Conservation (phyloP, 345 rosid species). For the Microcos paniculata region DNA sequence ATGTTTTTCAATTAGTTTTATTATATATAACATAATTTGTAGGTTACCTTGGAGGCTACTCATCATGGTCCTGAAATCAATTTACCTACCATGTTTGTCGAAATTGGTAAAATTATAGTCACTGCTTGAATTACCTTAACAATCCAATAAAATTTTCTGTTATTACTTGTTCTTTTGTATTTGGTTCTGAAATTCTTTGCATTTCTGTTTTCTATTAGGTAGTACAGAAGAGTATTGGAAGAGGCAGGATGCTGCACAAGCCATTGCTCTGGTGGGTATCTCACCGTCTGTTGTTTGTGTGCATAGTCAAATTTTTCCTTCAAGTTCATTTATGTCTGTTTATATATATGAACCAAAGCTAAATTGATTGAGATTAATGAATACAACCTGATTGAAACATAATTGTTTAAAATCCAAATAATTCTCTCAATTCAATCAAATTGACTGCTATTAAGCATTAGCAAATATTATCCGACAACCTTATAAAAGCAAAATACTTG, state of each 20-base stretch:
- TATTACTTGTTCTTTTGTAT: background rate
- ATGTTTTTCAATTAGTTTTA: background rate
- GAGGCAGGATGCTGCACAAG: slow-evolving; percentile 44
- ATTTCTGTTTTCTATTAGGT: slow-evolving; percentile 19
- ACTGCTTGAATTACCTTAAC: background rate
- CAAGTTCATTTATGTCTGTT: background rate
- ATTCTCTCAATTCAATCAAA: background rate
- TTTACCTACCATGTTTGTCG: slow-evolving; percentile 44
- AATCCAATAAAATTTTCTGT: background rate
- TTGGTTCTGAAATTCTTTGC: background rate
- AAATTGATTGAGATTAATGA: background rate
- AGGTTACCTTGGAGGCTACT: slow-evolving; percentile 46
- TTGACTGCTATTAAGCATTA: background rate
- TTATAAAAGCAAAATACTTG: background rate
- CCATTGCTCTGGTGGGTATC: slow-evolving; percentile 29
- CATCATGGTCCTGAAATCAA: slow-evolving; percentile 46
- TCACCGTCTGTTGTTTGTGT: background rate
- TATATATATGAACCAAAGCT: background rate
- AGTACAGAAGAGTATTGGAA: slow-evolving; percentile 41
- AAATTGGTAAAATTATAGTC: slow-evolving; percentile 27
- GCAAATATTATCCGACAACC: background rate
- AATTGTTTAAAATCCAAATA: background rate
- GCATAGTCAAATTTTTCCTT: background rate
- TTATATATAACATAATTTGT: no score
- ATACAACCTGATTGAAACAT: background rate